These are phyloP conservation scores for Sphagnum magellanicum DNA, from an alignment of 228 moss, liverwort and hornwort species.

Conservation along the genomic window DNA sequence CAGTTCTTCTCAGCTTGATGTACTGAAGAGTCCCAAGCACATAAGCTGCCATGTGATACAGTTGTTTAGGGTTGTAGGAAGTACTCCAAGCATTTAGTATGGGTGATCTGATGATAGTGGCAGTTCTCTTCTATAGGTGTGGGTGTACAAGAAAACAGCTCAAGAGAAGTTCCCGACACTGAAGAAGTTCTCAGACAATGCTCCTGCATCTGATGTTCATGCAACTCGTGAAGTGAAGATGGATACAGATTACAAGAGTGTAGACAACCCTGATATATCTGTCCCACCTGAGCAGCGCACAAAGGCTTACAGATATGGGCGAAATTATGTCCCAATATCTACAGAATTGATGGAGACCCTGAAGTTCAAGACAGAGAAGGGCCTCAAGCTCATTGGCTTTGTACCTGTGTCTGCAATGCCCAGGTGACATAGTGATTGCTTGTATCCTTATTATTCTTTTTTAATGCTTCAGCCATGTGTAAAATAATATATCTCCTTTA, in stretches of 20 bases:
- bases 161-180: constrained; percentile 73
- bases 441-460: not conserved
- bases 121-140: constrained; percentile 40
- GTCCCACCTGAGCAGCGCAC: constrained; percentile 86
- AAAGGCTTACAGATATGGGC: constrained; percentile 96
- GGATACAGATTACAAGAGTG: constrained; percentile 65
- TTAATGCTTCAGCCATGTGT: too few species aligned
- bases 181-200: constrained; percentile 75
- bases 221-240: constrained; percentile 70
- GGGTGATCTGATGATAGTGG: not conserved
- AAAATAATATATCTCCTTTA: too few species aligned
- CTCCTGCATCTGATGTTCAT: constrained; percentile 29
- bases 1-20: not conserved
- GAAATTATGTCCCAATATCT: constrained; percentile 80
- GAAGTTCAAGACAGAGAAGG: constrained; percentile 81
- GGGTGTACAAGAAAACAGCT: constrained; percentile 93
- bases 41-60: not conserved
- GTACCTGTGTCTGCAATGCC: constrained; percentile 64
- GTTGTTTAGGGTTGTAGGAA: not conserved
- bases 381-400: constrained; percentile 73
- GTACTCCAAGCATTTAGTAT: not conserved
- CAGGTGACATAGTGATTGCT: constrained; percentile 34
- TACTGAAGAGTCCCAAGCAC: not conserved
- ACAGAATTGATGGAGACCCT: constrained; percentile 46
- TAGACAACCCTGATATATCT: constrained; percentile 46